Evolutionary conservation across 495 filamentous ascomycete genomes (phyloP), one percentile per base, ranked within the genome.

Genomic region (Hypoxylon intermedium): DNA sequence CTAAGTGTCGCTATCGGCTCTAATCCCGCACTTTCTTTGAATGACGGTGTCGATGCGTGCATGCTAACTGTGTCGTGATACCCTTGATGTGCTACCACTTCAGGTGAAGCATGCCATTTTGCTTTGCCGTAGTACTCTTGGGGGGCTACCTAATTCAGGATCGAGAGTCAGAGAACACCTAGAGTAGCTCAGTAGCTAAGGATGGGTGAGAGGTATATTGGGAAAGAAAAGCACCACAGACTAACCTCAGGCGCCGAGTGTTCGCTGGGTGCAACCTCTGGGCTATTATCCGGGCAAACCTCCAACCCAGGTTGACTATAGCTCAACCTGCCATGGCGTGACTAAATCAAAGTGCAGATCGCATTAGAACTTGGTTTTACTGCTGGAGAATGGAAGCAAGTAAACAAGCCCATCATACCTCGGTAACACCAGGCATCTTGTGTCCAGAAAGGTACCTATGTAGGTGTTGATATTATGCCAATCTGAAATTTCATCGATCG

Each of bases 221-320:
- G 30, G 30, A 23, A 49, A 42, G 19, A 20, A 44, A 26, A 26
- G 20, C 0, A 0, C 12, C 15, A 18, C 12, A 24, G 37, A 50
- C 48, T 51, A 28, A 40, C 48, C n/a, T 51, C 48, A 9, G 48
- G 48, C 12, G 34, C 48, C 11, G n/a, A 7, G n/a, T 51, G 23
- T 9, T 28, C 36, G 20, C 2, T 26, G 15, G 12, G 13, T n/a
- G 9, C 44, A 15, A 21, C 13, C 15, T 34, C 44, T 20, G 6
- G 13, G 28, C 44, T 15, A 19, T 13, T 15, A 15, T 26, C 28
- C 11, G 44, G 28, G 5, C 16, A 16, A 34, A 47, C 44, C 41
- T 41, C 48, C 13, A 51, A 15, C 13, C 48, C 48, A 41, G 48
- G 48, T 51, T 51, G 48, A 9, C 20, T 41, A 15, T 37, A 7